phyloP scores from a whole-genome alignment of 495 filamentous ascomycete genomes.

The Hyaloscypha finlandica region DNA sequence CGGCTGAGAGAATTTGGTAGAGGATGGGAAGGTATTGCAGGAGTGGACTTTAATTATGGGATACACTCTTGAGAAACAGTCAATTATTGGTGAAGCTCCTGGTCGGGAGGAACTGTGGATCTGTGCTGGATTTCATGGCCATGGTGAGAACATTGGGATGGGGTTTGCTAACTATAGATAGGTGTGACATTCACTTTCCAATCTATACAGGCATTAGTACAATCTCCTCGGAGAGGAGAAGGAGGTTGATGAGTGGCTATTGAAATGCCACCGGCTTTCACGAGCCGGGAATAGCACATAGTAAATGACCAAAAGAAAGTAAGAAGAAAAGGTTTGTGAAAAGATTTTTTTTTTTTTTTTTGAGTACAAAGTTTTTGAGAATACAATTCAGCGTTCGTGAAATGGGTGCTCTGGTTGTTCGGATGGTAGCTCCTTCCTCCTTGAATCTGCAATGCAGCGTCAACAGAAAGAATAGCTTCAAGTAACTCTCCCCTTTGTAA shows the following conservation, averaged over 20 bases:
- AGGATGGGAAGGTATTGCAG: slow-evolving; percentile 51
- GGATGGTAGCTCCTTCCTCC: too few relatives aligned
- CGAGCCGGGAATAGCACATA: background rate
- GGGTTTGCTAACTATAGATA: background rate
- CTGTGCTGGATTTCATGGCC: slow-evolving; percentile 51
- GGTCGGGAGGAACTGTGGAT: slow-evolving; percentile 43
- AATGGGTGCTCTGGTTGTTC: too few relatives aligned
- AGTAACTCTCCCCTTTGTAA: too few relatives aligned
- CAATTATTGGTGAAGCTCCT: slow-evolving; percentile 45
- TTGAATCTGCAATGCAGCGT: too few relatives aligned
- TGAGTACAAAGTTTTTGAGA: too few relatives aligned
- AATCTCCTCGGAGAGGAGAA: slow-evolving; percentile 4
- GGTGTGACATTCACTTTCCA: slow-evolving; percentile 19
- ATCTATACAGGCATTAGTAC: slow-evolving; percentile 12
- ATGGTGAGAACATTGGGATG: slow-evolving; percentile 36
- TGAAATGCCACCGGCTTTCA: slow-evolving; percentile 12
- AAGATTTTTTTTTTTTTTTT: too few relatives aligned
- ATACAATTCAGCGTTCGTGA: too few relatives aligned
- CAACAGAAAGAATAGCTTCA: too few relatives aligned
- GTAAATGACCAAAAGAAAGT: too few relatives aligned
- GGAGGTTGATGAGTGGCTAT: slow-evolving; percentile 19
- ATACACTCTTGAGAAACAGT: slow-evolving; percentile 44
- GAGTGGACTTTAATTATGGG: slow-evolving; percentile 55
- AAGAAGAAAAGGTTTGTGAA: too few relatives aligned
- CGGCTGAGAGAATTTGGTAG: slow-evolving; percentile 55